These are phyloP conservation scores for Trichoderma erinaceum DNA, from an alignment of 495 filamentous ascomycete genomes.

Conservation along the genomic window DNA sequence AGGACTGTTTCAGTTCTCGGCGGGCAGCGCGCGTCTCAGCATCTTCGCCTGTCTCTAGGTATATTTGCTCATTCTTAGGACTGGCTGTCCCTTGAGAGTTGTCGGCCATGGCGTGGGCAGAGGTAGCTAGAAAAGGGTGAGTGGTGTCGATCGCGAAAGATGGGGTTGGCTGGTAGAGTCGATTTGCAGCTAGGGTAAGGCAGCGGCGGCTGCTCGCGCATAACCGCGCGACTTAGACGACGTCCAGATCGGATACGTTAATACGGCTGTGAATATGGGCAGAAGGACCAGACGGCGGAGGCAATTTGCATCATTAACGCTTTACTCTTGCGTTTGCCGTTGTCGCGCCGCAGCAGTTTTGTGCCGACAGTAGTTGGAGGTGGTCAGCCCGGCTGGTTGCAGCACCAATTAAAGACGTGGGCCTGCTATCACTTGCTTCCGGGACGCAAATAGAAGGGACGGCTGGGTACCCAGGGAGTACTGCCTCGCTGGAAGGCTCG, in stretches of 20 bases:
- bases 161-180: not conserved
- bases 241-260: not conserved
- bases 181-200: not conserved
- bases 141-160: constrained; percentile 1
- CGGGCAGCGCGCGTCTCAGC: constrained; percentile 49
- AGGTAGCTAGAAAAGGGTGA: not conserved
- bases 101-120: not conserved
- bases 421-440: not conserved
- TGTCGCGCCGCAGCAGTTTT: constrained; percentile 4
- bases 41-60: constrained; percentile 41
- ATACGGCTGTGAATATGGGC: not conserved
- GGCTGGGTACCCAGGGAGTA: not conserved
- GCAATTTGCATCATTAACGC: not conserved
- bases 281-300: not conserved
- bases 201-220: constrained; percentile 9
- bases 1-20: constrained; percentile 49
- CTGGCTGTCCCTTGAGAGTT: not conserved
- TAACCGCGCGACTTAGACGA: constrained; percentile 6
- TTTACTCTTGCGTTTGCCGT: not conserved
- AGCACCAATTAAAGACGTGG: not conserved
- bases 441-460: not conserved
- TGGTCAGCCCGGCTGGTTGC: not conserved
- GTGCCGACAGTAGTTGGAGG: constrained; percentile 1
- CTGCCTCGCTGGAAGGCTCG: too few relatives aligned
- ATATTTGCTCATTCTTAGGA: not conserved